Evolutionary conservation across 2,329 filamentous ascomycete species (phyloP).

Genomic region (Apiospora pterosperma): DNA sequence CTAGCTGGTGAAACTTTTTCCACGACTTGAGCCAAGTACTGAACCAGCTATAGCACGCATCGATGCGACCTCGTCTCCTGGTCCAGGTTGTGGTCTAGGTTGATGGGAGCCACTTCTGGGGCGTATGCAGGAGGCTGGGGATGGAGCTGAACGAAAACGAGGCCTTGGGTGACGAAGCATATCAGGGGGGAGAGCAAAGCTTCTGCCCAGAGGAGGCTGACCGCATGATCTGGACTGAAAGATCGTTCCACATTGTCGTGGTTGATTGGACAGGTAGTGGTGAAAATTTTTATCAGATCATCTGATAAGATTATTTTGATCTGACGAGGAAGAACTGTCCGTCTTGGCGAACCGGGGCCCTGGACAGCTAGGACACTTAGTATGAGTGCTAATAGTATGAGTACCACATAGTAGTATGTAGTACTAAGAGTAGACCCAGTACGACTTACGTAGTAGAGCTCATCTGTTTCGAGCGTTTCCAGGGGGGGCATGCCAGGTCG

Average conservation of each 20-base stretch:
- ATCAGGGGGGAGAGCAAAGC: too few relatives aligned
- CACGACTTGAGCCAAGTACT: background rate
- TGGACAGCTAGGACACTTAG: conserved; percentile 1
- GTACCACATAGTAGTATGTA: too few relatives aligned
- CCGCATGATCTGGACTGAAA: background rate
- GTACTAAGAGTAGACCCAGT: too few relatives aligned
- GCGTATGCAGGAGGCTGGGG: background rate
- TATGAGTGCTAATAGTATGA: background rate
- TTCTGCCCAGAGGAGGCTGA: background rate
- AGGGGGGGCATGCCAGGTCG: background rate
- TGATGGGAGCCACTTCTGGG: background rate
- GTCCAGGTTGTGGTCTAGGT: too few relatives aligned
- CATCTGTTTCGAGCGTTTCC: background rate
- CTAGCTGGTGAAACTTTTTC: background rate
- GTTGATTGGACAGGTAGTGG: background rate
- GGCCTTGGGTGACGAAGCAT: background rate
- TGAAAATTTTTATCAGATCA: conserved; percentile 48
- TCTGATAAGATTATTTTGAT: conserved; percentile 46
- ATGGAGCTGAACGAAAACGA: background rate
- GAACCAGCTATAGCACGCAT: background rate
- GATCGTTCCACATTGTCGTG: background rate
- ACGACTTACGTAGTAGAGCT: too few relatives aligned
- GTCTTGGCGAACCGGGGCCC: conserved; percentile 11
- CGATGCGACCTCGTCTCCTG: background rate
- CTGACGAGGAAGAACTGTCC: background rate